Evolutionary conservation across 176 grass and related monocot species (phyloP).

Genomic region (Carex myosuroides): DNA sequence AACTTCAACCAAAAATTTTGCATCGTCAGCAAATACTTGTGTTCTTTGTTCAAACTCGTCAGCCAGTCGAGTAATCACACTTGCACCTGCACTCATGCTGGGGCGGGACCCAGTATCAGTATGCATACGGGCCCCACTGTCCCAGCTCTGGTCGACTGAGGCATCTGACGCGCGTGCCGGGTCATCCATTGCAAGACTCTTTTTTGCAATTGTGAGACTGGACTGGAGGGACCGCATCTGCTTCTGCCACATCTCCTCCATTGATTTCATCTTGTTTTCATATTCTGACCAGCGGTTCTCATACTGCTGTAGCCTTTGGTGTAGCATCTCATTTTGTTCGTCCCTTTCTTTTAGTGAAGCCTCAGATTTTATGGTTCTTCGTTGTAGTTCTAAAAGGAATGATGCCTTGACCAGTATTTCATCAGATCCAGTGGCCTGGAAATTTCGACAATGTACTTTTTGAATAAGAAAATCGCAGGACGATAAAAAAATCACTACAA

Average conservation of each 20-base stretch:
- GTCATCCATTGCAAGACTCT: conserved; percentile 72
- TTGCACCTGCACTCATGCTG: conserved; percentile 50
- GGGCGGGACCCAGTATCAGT: conserved; percentile 40
- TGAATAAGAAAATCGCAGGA: not conserved
- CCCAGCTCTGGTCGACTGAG: conserved; percentile 77
- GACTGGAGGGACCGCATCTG: conserved; percentile 91
- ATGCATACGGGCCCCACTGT: conserved; percentile 22
- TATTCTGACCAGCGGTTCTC: conserved; percentile 86
- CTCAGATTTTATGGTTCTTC: conserved; percentile 65
- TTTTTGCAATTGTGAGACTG: conserved; percentile 74
- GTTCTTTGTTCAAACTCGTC: conserved; percentile 81
- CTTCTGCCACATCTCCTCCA: conserved; percentile 99
- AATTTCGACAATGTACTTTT: conserved; percentile 1
- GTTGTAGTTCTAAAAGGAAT: conserved; percentile 74
- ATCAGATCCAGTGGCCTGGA: conserved; percentile 64
- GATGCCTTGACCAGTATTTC: conserved; percentile 76
- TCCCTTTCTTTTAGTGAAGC: conserved; percentile 65
- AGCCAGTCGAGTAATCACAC: conserved; percentile 37
- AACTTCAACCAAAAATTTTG: conserved; percentile 85
- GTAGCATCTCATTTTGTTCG: conserved; percentile 86
- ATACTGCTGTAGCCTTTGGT: conserved; percentile 72
- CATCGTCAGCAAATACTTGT: conserved; percentile 75
- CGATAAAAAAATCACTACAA: not conserved
- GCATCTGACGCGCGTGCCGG: conserved; percentile 57
- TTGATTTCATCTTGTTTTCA: conserved; percentile 92